phyloP scores from a whole-genome alignment of 352 stramenopile genomes.

The Globisporangium yorkense region DNA sequence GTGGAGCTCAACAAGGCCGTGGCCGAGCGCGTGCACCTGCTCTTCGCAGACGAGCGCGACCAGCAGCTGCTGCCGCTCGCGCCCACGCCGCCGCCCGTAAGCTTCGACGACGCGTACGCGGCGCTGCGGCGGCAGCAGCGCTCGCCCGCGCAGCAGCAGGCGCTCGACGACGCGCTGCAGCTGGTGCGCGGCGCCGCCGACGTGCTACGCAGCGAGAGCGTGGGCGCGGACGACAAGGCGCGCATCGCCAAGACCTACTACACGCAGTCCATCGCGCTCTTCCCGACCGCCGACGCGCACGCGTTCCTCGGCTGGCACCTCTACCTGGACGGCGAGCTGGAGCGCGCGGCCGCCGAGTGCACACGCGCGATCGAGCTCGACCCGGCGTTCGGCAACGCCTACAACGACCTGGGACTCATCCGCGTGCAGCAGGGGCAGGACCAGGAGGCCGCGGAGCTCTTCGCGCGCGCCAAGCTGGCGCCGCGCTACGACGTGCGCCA shows the following conservation, averaged over 20 bases:
- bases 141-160: slow-evolving; percentile 15
- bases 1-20: slow-evolving; percentile 61
- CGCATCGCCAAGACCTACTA: slow-evolving; percentile 68
- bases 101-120: slow-evolving; percentile 51
- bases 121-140: slow-evolving; percentile 27
- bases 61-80: slow-evolving; percentile 34
- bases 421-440: slow-evolving; percentile 51
- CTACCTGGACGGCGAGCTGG: slow-evolving; percentile 55
- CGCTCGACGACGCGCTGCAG: slow-evolving; percentile 41
- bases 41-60: slow-evolving; percentile 44
- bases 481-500: slow-evolving; percentile 65
- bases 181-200: slow-evolving; percentile 44
- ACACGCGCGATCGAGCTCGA: slow-evolving; percentile 62
- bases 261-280: slow-evolving; percentile 53
- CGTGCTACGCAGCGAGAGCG: slow-evolving; percentile 35
- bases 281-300: slow-evolving; percentile 59
- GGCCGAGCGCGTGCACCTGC: slow-evolving; percentile 55
- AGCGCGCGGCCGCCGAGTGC: slow-evolving; percentile 46
- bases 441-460: slow-evolving; percentile 48
- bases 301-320: slow-evolving; percentile 65
- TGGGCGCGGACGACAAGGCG: slow-evolving; percentile 37
- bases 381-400: slow-evolving; percentile 57
- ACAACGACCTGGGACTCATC: slow-evolving; percentile 70
- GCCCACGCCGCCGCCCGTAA: slow-evolving; percentile 19
- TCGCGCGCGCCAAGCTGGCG: slow-evolving; percentile 52